Percentiles rank a stretch among this genome's conserved stretches.
Evolutionary conservation across 805 yeast species (phyloP).

Genomic region (Soucietia sequanensis): DNA sequence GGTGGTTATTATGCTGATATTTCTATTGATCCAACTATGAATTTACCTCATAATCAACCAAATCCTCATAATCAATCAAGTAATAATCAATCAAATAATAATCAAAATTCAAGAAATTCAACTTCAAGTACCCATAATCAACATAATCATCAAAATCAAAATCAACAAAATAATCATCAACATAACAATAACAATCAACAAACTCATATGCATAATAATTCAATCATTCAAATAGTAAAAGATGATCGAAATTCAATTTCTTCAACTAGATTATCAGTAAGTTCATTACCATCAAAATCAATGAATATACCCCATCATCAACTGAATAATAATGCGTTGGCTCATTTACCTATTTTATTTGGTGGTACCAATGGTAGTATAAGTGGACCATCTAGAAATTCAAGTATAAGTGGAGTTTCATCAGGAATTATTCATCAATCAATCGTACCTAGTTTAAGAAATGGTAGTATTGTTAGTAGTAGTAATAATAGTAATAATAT

Average conservation of each 20-base stretch:
- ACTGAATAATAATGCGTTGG: constrained; percentile 34
- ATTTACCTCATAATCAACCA: constrained; percentile 41
- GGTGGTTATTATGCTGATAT: constrained; percentile 47
- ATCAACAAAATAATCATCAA: too few species aligned
- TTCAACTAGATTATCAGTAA: constrained; percentile 37
- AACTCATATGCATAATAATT: constrained; percentile 30
- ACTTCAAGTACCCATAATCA: too few species aligned
- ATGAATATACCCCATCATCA: constrained; percentile 50
- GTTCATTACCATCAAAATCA: constrained; percentile 42
- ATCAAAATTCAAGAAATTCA: constrained; percentile 33
- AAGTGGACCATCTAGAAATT: constrained; percentile 40
- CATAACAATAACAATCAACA: constrained; percentile 4
- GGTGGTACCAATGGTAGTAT: constrained; percentile 39
- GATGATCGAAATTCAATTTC: constrained; percentile 38
- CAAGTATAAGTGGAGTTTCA: constrained; percentile 37
- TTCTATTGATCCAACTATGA: constrained; percentile 45
- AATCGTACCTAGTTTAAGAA: constrained; percentile 39
- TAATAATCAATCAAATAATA: constrained; percentile 10
- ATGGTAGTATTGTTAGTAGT: constrained; percentile 35
- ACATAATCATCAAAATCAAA: too few species aligned
- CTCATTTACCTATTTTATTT: constrained; percentile 42
- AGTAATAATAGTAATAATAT: constrained; percentile 4
- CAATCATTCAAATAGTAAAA: constrained; percentile 39
- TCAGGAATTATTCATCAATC: constrained; percentile 32
- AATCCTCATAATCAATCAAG: constrained; percentile 27